phyloP scores from a whole-genome alignment of 352 stramenopile genomes.

The Globisporangium camurandrum region DNA sequence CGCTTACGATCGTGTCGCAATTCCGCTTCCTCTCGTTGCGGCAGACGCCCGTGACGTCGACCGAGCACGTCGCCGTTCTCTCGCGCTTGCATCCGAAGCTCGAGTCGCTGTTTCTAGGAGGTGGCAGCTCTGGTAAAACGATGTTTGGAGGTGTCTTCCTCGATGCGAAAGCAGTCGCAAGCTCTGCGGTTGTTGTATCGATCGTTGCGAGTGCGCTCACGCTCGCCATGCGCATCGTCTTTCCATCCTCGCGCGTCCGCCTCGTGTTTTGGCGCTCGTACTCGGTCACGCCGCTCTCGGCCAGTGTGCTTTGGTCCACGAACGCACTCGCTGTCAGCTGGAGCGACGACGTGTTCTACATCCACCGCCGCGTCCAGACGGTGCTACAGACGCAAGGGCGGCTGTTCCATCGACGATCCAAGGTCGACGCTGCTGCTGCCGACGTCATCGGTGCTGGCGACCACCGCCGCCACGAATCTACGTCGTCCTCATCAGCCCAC shows the following conservation, averaged over 20 bases:
- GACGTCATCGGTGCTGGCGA: not conserved
- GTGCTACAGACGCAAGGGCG: no score
- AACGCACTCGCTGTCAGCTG: conserved; percentile 6
- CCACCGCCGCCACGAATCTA: not conserved
- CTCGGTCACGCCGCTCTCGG: conserved; percentile 3
- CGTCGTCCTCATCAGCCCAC: no score
- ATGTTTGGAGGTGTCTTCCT: conserved; percentile 4
- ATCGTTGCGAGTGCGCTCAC: not conserved
- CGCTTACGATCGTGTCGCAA: conserved; percentile 10
- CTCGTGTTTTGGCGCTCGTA: conserved; percentile 8
- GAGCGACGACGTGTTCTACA: conserved; percentile 6
- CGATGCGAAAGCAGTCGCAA: conserved; percentile 5
- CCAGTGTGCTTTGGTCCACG: not conserved
- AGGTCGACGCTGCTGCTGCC: not conserved
- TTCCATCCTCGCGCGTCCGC: not conserved
- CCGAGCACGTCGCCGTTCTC: not conserved
- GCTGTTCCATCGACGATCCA: not conserved
- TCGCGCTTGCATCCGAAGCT: conserved; percentile 1
- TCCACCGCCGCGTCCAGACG: not conserved
- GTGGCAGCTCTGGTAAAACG: not conserved
- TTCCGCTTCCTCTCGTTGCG: conserved; percentile 7
- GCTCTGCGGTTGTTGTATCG: not conserved
- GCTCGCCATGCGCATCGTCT: not conserved
- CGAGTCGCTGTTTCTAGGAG: not conserved
- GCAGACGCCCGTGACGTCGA: not conserved